These are phyloP conservation scores for Lactarius pseudohatsudake DNA, from an alignment of 768 basidiomycete species.

Conservation along the genomic window DNA sequence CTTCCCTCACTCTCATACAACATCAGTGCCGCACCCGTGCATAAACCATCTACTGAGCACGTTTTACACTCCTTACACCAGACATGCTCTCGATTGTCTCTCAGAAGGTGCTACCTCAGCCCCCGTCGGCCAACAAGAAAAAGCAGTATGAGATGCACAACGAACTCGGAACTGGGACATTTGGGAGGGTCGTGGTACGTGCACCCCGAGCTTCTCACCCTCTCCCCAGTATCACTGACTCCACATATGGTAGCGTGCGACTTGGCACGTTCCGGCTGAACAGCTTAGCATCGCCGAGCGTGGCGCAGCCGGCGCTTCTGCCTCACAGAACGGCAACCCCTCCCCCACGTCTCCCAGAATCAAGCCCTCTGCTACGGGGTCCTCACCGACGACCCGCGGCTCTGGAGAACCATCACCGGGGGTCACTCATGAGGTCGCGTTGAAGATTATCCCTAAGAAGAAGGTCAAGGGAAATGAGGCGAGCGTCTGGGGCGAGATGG, in stretches of 20 bases:
- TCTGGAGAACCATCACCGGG: conserved; percentile 33
- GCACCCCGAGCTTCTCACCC: conserved; percentile 11
- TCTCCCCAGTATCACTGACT: background rate
- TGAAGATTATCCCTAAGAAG: conserved; percentile 94
- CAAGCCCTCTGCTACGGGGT: conserved; percentile 31
- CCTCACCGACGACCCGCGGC: conserved; percentile 30
- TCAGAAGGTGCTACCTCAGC: conserved; percentile 74
- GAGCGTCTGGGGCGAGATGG: conserved; percentile 91
- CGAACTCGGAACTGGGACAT: conserved; percentile 78
- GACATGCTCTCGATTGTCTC: conserved; percentile 34
- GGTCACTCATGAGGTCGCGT: conserved; percentile 69
- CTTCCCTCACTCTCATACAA: too few relatives aligned
- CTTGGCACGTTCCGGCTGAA: conserved; percentile 72
- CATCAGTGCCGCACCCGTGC: too few relatives aligned
- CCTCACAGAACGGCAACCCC: background rate
- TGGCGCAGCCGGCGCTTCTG: conserved; percentile 50
- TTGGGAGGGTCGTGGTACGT: conserved; percentile 85
- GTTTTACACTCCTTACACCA: background rate
- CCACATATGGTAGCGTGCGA: conserved; percentile 53
- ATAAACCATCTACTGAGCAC: background rate
- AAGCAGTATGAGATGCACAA: conserved; percentile 73
- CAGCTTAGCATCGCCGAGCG: conserved; percentile 55
- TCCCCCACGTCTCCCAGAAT: conserved; percentile 4
- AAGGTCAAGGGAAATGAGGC: conserved; percentile 90
- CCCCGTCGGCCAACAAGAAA: conserved; percentile 85